Conservation (phyloP, 1,284 basidiomycete species). For the Microbotryum scabiosae region DNA sequence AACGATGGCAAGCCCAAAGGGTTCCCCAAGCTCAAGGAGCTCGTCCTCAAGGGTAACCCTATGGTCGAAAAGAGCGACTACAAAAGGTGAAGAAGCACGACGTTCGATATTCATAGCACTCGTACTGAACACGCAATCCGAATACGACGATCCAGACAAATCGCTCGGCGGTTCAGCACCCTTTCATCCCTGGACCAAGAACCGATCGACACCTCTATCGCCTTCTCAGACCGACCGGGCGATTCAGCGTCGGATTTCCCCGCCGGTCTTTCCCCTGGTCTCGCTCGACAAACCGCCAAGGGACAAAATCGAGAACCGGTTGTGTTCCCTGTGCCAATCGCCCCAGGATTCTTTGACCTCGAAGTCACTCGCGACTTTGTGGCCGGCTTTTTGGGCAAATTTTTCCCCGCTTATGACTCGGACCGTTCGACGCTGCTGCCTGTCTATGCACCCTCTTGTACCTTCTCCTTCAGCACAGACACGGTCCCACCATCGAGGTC, state of each 20-base stretch:
- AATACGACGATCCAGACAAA: slow-evolving; percentile 49
- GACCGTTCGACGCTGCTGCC: slow-evolving; percentile 60
- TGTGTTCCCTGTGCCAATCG: slow-evolving; percentile 64
- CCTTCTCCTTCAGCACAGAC: slow-evolving; percentile 79
- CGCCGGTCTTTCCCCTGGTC: slow-evolving; percentile 8
- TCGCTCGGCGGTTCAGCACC: slow-evolving; percentile 59
- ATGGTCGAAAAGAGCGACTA: slow-evolving; percentile 56
- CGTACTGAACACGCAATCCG: background rate
- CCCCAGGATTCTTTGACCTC: slow-evolving; percentile 58
- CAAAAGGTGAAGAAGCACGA: slow-evolving; percentile 50
- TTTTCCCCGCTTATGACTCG: slow-evolving; percentile 74
- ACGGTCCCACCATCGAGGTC: slow-evolving; percentile 66
- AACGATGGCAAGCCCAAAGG: slow-evolving; percentile 39
- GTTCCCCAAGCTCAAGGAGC: slow-evolving; percentile 51
- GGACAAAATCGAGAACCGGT: slow-evolving; percentile 32
- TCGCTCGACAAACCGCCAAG: slow-evolving; percentile 23
- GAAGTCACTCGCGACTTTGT: slow-evolving; percentile 54
- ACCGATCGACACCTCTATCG: slow-evolving; percentile 46
- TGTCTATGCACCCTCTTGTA: slow-evolving; percentile 73
- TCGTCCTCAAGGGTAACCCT: slow-evolving; percentile 72
- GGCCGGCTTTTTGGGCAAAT: slow-evolving; percentile 71
- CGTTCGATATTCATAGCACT: slow-evolving; percentile 25
- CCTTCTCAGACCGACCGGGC: slow-evolving; percentile 9
- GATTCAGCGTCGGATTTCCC: background rate
- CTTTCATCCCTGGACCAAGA: slow-evolving; percentile 65